These are phyloP conservation scores for Aureobasidium sp. DNA, from an alignment of 2,329 filamentous ascomycete genomes.

Conservation along the genomic window DNA sequence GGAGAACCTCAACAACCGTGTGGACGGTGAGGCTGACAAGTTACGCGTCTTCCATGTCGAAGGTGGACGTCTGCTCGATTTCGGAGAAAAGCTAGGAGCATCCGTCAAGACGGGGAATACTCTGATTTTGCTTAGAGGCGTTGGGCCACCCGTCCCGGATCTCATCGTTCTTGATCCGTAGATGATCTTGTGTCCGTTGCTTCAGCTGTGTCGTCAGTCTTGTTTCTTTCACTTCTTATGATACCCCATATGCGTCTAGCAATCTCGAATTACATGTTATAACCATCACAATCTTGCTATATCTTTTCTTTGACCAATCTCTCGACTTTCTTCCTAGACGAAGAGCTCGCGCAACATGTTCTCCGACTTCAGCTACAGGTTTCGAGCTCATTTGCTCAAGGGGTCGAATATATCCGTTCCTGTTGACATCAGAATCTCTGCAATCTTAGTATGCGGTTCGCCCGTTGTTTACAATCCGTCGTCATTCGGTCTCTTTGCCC, in stretches of 20 bases:
- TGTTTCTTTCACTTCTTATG: neutral
- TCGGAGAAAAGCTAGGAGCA: conserved; percentile 84
- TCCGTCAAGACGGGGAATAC: conserved; percentile 86
- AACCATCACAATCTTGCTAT: neutral
- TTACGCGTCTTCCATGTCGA: conserved; percentile 95
- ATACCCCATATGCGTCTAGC: conserved; percentile 14
- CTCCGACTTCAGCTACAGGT: neutral
- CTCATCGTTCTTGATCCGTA: conserved; percentile 60
- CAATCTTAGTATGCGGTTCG: conserved; percentile 21
- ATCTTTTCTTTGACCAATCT: neutral
- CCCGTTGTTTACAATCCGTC: conserved; percentile 11
- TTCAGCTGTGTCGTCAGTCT: conserved; percentile 1
- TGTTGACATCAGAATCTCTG: conserved; percentile 16
- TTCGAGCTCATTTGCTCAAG: conserved; percentile 11
- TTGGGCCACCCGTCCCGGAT: conserved; percentile 79
- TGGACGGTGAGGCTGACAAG: conserved; percentile 78
- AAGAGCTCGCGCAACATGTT: neutral
- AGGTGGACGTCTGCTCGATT: conserved; percentile 86
- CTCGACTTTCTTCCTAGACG: neutral
- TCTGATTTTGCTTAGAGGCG: conserved; percentile 86
- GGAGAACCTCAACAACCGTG: conserved; percentile 85
- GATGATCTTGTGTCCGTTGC: neutral
- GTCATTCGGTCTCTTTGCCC: neutral
- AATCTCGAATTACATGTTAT: neutral
- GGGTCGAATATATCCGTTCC: conserved; percentile 12